Percentiles rank a stretch among this genome's conserved stretches.
These are phyloP conservation scores for Tuber melanosporum DNA, from an alignment of 495 filamentous ascomycete genomes.

Conservation along the genomic window DNA sequence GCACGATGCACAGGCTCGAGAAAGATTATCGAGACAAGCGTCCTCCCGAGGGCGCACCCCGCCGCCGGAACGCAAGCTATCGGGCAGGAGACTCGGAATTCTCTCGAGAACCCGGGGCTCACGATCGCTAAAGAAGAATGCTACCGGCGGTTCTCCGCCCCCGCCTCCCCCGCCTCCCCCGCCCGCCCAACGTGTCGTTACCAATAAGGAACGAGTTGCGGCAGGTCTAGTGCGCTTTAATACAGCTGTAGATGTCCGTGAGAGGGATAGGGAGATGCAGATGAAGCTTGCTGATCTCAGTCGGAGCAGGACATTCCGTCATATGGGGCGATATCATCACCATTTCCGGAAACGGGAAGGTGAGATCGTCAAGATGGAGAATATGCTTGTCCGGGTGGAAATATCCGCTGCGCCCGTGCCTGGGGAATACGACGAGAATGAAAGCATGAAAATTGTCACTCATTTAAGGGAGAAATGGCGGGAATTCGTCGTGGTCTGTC, in stretches of 20 bases:
- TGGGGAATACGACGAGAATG: constrained; percentile 62
- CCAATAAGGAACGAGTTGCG: constrained; percentile 34
- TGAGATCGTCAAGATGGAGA: constrained; percentile 66
- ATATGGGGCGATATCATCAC: constrained; percentile 17
- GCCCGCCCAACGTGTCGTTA: constrained; percentile 16
- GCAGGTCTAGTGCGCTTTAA: constrained; percentile 41
- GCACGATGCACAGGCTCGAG: constrained; percentile 31
- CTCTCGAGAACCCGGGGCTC: neutral
- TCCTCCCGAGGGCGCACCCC: neutral
- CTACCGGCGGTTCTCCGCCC: neutral
- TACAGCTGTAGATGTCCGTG: constrained; percentile 33
- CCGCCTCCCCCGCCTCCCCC: constrained; percentile 5
- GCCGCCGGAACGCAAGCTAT: neutral
- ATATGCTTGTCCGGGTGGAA: constrained; percentile 66
- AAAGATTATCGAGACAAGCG: constrained; percentile 10
- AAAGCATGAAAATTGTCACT: constrained; percentile 57
- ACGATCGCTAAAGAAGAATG: constrained; percentile 13
- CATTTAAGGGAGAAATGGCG: constrained; percentile 61
- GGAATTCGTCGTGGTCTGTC: constrained; percentile 65
- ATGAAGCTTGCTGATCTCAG: constrained; percentile 36
- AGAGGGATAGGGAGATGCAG: constrained; percentile 37
- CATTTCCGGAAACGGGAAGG: constrained; percentile 44
- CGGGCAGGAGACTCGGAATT: neutral
- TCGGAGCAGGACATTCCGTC: constrained; percentile 30
- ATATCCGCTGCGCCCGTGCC: constrained; percentile 52